Percentiles rank a stretch among this genome's conserved stretches.
Evolutionary conservation across 306 rosid species (phyloP).

Genomic region (Sophora flavescens): DNA sequence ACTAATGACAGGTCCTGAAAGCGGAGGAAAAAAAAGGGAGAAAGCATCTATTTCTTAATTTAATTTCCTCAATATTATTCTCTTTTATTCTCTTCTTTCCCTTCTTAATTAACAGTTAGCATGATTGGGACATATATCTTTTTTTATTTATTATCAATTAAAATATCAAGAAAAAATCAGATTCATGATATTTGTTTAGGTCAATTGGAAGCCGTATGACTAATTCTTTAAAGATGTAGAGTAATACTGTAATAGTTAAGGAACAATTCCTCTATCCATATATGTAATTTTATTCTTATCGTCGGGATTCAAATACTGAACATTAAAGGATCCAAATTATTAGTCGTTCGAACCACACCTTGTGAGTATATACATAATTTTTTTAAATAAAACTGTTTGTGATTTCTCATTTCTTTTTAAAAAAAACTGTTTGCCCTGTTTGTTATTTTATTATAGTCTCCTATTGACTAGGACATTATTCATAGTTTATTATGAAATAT

Average conservation of each 20-base stretch:
- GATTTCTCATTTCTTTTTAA: no score
- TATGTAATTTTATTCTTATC: no score
- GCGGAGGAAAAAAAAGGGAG: background rate
- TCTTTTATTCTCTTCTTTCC: background rate
- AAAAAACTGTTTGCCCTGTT: background rate
- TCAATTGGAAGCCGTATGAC: no score
- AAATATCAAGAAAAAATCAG: background rate
- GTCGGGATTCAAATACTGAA: no score
- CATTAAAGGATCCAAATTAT: no score
- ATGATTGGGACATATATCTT: conserved; percentile 15
- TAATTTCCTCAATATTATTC: background rate
- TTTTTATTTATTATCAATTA: background rate
- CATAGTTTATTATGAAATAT: conserved; percentile 20
- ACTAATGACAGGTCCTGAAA: background rate
- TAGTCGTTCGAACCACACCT: no score
- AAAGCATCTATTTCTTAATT: background rate
- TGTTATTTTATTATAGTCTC: background rate
- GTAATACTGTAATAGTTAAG: no score
- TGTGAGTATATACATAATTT: no score
- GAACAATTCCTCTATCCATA: no score
- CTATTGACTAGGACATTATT: conserved; percentile 19
- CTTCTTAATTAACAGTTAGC: conserved; percentile 23
- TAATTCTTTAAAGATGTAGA: no score
- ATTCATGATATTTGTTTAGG: background rate
- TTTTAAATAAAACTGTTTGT: no score